phyloP scores from a whole-genome alignment of 1,284 basidiomycete species.

The Kwoniella shivajii region DNA sequence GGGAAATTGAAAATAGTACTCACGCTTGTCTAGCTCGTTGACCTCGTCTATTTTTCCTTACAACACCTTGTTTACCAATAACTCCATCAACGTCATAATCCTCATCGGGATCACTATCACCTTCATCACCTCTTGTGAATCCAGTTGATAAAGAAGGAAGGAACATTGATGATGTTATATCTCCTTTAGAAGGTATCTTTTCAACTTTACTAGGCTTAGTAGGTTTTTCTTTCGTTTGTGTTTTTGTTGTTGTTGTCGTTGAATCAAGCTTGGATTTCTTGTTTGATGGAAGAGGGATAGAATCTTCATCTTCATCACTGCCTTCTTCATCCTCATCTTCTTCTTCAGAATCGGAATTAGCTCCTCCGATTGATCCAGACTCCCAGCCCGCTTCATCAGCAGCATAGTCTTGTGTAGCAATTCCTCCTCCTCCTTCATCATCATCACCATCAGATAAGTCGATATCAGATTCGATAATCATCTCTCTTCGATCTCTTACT shows the following conservation, averaged over 20 bases:
- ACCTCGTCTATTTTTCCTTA: constrained; percentile 84
- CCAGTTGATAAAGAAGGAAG: constrained; percentile 84
- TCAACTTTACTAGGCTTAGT: constrained; percentile 18
- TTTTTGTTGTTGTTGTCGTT: constrained; percentile 17
- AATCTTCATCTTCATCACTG: constrained; percentile 30
- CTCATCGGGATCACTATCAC: constrained; percentile 73
- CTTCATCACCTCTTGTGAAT: constrained; percentile 75
- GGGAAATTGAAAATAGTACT: constrained; percentile 58
- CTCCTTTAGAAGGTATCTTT: constrained; percentile 1
- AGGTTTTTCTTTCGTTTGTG: constrained; percentile 38
- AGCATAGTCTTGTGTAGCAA: constrained; percentile 46
- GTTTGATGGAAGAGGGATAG: constrained; percentile 14
- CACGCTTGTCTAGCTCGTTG: constrained; percentile 88
- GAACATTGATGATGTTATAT: constrained; percentile 68
- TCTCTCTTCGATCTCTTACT: constrained; percentile 14
- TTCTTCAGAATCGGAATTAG: constrained; percentile 4
- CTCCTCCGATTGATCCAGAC: constrained; percentile 50
- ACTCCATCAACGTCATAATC: constrained; percentile 61
- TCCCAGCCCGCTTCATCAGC: constrained; percentile 63
- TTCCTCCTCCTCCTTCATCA: constrained; percentile 34
- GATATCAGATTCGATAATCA: constrained; percentile 11
- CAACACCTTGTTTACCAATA: constrained; percentile 56
- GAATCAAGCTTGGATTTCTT: constrained; percentile 30
- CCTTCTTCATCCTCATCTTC: constrained; percentile 33
- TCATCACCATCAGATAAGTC: constrained; percentile 21